Conservation (phyloP, 2,329 filamentous ascomycete genomes). For the Dendrostoma leiphaemia region DNA sequence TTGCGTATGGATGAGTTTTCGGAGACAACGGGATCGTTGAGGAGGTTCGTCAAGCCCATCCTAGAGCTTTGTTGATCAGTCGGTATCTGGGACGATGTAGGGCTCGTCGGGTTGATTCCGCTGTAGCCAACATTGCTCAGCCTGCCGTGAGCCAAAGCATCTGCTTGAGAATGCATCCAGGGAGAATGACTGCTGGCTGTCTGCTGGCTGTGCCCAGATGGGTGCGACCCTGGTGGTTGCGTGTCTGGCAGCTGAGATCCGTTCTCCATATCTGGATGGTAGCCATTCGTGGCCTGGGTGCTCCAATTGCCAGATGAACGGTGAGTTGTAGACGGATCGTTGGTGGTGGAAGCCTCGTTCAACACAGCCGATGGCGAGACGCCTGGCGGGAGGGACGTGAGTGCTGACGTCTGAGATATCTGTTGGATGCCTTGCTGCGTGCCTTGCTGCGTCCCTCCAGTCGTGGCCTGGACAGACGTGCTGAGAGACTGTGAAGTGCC, state of each 20-base stretch:
- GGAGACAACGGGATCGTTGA: conserved; percentile 39
- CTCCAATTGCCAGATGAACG: conserved; percentile 63
- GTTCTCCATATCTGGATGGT: conserved; percentile 45
- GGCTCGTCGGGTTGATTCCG: conserved; percentile 27
- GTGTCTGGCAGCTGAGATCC: conserved; percentile 53
- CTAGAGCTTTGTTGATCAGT: conserved; percentile 27
- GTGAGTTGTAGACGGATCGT: conserved; percentile 69
- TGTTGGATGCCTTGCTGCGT: conserved; percentile 41
- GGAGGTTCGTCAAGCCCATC: conserved; percentile 36
- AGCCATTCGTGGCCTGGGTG: conserved; percentile 71
- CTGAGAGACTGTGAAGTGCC: conserved; percentile 21
- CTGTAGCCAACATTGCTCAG: conserved; percentile 18
- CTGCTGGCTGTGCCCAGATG: conserved; percentile 37
- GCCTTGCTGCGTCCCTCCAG: conserved; percentile 26
- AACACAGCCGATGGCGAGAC: conserved; percentile 58
- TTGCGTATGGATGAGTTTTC: conserved; percentile 24
- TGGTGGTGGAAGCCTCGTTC: conserved; percentile 94
- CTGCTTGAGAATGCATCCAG: conserved; percentile 60
- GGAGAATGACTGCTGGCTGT: conserved; percentile 47
- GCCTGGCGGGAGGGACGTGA: conserved; percentile 56
- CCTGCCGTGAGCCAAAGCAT: conserved; percentile 42
- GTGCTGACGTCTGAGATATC: conserved; percentile 62
- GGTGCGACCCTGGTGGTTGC: conserved; percentile 31
- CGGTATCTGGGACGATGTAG: conserved; percentile 37
- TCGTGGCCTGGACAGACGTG: conserved; percentile 35